Conservation (phyloP, 2,329 filamentous ascomycete species). For the Salinomyces thailandicus region DNA sequence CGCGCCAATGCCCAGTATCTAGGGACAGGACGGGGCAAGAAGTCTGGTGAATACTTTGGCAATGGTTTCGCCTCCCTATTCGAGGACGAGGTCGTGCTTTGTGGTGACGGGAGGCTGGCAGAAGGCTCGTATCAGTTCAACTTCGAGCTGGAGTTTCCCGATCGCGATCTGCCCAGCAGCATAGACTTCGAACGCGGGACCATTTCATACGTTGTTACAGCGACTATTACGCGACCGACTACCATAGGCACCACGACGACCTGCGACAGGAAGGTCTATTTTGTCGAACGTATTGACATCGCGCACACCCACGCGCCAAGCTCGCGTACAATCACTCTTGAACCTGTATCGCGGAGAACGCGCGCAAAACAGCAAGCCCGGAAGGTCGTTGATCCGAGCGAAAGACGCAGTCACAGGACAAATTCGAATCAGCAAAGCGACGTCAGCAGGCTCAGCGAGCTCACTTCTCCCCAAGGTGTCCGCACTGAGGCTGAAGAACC, state of each 20-base stretch:
- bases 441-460: constrained; percentile 15
- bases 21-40: constrained; percentile 45
- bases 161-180: constrained; percentile 68
- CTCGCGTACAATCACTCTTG: constrained; percentile 72
- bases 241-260: constrained; percentile 70
- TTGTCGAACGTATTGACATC: constrained; percentile 78
- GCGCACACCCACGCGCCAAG: constrained; percentile 63
- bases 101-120: constrained; percentile 65
- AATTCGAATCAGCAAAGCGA: constrained; percentile 17
- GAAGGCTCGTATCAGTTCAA: constrained; percentile 70
- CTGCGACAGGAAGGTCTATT: constrained; percentile 69
- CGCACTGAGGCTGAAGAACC: constrained; percentile 24
- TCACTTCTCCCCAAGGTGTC: constrained; percentile 18
- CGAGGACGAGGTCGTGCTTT: constrained; percentile 70
- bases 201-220: constrained; percentile 81
- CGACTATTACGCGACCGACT: constrained; percentile 79
- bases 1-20: constrained; percentile 40
- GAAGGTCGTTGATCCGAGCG: constrained; percentile 17
- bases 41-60: constrained; percentile 51
- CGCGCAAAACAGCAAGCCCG: constrained; percentile 44
- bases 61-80: constrained; percentile 74
- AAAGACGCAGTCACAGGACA: constrained; percentile 17
- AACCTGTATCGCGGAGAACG: constrained; percentile 59
- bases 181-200: constrained; percentile 95
- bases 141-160: constrained; percentile 61